These are phyloP conservation scores for Globisporangium spiculum DNA, from an alignment of 352 stramenopile species.

Conservation along the genomic window DNA sequence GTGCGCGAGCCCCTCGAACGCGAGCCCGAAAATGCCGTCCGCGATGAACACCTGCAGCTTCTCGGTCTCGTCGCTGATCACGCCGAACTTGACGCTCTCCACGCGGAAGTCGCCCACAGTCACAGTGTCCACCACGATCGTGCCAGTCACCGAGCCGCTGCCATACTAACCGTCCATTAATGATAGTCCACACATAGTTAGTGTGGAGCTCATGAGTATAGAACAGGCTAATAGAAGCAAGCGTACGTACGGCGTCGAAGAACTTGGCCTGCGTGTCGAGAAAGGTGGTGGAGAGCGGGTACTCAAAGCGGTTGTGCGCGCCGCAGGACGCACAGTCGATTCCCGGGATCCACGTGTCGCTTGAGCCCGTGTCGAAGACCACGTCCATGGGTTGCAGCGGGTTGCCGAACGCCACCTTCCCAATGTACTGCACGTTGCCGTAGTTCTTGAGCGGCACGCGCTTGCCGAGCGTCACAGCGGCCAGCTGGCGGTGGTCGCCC, in stretches of 20 bases:
- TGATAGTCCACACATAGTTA: background rate
- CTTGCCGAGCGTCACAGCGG: constrained; percentile 30
- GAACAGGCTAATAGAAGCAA: background rate
- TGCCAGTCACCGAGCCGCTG: constrained; percentile 74
- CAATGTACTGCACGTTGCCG: constrained; percentile 84
- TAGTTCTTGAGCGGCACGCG: constrained; percentile 72
- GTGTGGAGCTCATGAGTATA: background rate
- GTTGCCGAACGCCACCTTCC: constrained; percentile 66
- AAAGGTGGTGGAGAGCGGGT: constrained; percentile 56
- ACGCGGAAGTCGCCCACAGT: constrained; percentile 65
- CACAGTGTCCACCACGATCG: constrained; percentile 75
- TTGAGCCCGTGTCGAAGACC: constrained; percentile 82
- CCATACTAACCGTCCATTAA: constrained; percentile 36
- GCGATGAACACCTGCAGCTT: constrained; percentile 80
- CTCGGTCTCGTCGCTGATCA: constrained; percentile 64
- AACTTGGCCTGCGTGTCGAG: constrained; percentile 75
- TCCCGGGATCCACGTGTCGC: constrained; percentile 76
- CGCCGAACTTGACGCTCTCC: constrained; percentile 73
- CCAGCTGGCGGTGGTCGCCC: constrained; percentile 3
- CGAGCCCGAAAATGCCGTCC: constrained; percentile 86
- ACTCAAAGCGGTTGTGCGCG: constrained; percentile 56
- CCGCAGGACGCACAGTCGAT: constrained; percentile 46
- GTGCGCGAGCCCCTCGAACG: constrained; percentile 83
- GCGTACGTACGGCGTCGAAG: constrained; percentile 43
- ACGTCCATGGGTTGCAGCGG: constrained; percentile 61